Base-by-base conservation (phyloP, 768 basidiomycete genomes). In the Collybia sordida region DNA sequence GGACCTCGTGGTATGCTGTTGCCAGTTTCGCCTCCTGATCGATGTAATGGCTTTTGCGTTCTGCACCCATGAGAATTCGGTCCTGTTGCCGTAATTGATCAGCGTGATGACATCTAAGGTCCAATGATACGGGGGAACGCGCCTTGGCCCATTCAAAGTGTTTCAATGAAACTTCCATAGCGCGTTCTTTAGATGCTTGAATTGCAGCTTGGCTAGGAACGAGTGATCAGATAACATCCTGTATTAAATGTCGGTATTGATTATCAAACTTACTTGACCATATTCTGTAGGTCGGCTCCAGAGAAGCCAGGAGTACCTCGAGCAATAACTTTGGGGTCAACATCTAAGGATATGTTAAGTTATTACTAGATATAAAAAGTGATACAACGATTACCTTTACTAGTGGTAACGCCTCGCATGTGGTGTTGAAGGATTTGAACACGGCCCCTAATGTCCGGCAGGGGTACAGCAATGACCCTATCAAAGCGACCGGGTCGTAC, bases 71-170 rank as follows among this genome's bases (percentile, higher is more conserved):
- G 54, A 97, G 72, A 52, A 98, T 98, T 49, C 93, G 88, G 68
- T 96, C 93, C 89, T 86, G 57, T 14, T 14, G 22, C 24, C 4
- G 14, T 31, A 6, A 31, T 31, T 31, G 14, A 31, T 31, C 9
- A 12, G 34, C 21, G 21, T 23, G 24, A 23, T 21, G 39, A 45
- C 14, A 23, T 19, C 34, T 28, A n/a, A 27, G 15, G 21, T 48
- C 25, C 12, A 19, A 27, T 17, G 25, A 3, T 49, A 17, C 35
- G 27, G 11, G 14, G 50, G 27, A 48, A 36, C 52, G 46, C 52
- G 90, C 93, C 77, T 92, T 97, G 11, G 97, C 97, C 97, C 97
- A 99, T 72, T 98, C 96, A 64, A 98, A 90, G 65, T 99, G 94
- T 55, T 78, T 83, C 52, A 90, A 66, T 19, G 69, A 70, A 5